Evolutionary conservation across 1,139 yeast species (phyloP).

Genomic region (Oligophagozyma castellii): DNA sequence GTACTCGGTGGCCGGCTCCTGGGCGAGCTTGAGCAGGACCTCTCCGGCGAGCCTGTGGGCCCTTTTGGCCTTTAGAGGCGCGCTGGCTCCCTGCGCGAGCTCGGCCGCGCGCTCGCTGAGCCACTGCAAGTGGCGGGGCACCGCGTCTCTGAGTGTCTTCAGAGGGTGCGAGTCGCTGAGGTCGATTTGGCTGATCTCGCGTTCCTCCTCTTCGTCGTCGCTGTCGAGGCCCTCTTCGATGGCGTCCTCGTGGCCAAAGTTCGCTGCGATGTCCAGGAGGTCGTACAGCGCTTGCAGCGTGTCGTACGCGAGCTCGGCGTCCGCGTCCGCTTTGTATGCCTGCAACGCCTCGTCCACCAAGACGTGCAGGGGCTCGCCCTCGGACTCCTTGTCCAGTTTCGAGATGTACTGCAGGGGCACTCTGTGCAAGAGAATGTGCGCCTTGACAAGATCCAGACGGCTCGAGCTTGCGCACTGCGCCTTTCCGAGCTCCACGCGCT

Average conservation of each 20-base stretch:
- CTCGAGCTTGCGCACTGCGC: conserved; percentile 33
- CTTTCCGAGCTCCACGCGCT: conserved; percentile 52
- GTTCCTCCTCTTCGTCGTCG: conserved; percentile 31
- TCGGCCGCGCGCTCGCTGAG: conserved; percentile 42
- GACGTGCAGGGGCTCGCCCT: conserved; percentile 26
- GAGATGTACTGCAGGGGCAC: conserved; percentile 47
- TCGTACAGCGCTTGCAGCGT: conserved; percentile 47
- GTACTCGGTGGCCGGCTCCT: conserved; percentile 41
- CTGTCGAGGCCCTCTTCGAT: conserved; percentile 38
- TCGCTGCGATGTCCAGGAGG: conserved; percentile 48
- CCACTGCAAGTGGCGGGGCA: conserved; percentile 31
- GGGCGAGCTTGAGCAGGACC: conserved; percentile 49
- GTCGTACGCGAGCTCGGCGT: conserved; percentile 28
- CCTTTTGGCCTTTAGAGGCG: conserved; percentile 25
- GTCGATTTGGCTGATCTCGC: conserved; percentile 28
- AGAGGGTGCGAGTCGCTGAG: conserved; percentile 43
- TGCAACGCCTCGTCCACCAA: conserved; percentile 14
- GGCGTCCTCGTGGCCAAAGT: conserved; percentile 41
- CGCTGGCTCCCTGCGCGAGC: conserved; percentile 16
- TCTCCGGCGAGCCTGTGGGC: conserved; percentile 45
- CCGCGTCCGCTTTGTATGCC: conserved; percentile 8
- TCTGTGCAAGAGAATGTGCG: conserved; percentile 42
- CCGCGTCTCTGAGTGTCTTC: conserved; percentile 26
- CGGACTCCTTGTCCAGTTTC: conserved; percentile 28
- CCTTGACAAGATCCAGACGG: conserved; percentile 38